phyloP scores from a whole-genome alignment of 306 rosid genomes.

The Adenanthera pavonina region DNA sequence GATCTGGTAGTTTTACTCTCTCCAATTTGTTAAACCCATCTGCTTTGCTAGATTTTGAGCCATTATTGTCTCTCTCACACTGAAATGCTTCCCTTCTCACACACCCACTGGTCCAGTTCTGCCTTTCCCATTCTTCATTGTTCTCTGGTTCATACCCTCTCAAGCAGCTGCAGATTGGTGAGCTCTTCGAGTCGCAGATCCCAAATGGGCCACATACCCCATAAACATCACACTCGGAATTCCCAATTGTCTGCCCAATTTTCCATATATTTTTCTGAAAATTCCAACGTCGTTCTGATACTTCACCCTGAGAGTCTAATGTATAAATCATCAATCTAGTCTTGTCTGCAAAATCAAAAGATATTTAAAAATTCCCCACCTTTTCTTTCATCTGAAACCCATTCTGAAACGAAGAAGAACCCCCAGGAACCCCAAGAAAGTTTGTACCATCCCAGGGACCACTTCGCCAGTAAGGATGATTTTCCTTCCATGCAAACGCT shows the following conservation, averaged over 20 bases:
- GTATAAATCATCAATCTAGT: not conserved
- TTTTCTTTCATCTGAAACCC: not conserved
- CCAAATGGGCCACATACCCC: conserved; percentile 42
- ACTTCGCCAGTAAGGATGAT: conserved; percentile 35
- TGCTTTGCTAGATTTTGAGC: not conserved
- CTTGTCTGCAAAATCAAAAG: not conserved
- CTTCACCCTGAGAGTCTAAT: conserved; percentile 33
- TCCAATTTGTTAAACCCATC: conserved; percentile 43
- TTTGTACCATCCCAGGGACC: conserved; percentile 40
- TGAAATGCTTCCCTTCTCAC: conserved; percentile 36
- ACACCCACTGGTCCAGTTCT: conserved; percentile 53
- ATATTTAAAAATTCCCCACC: conserved; percentile 27
- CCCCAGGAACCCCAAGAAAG: conserved; percentile 36
- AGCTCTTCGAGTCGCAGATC: conserved; percentile 1
- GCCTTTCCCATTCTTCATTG: conserved; percentile 36
- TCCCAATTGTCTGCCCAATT: too few relatives aligned
- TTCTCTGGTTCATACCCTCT: not conserved
- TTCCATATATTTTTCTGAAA: not conserved
- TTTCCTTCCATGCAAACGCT: conserved; percentile 33
- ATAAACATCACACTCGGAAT: conserved; percentile 23
- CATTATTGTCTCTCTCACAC: conserved; percentile 21
- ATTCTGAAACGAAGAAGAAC: not conserved
- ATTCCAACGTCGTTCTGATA: not conserved
- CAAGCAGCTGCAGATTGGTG: conserved; percentile 23
- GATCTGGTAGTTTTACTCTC: conserved; percentile 47